Base-by-base conservation (phyloP, 768 basidiomycete genomes). In the Mrakia blollopis region DNA sequence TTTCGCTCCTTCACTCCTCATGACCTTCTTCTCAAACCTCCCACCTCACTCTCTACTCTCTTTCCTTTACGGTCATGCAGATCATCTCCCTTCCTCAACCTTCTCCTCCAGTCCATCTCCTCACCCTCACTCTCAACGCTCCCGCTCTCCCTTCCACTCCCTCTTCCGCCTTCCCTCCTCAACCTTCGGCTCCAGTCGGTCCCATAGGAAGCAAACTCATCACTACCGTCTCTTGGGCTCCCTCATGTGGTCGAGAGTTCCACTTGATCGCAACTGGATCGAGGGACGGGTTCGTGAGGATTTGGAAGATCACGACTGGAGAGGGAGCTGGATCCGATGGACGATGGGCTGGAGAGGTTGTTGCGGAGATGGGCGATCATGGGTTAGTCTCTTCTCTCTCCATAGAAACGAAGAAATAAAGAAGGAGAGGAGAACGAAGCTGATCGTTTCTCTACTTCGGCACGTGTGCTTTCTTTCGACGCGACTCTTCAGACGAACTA, bases 251-350 rank as follows among this genome's bases (percentile, higher is more conserved):
- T 9, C 87, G 97, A 37, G 92, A 92, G 0, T 96, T 94, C 83
- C 96, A 98, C 81, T 90, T 98, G 54, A 87, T 98, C 77, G 97
- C 96, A 2, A 92, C 93, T 0, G 97, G 94, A 23, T 86, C 89
- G 41, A 87, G 94, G 41, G 94, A 97, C 82, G 94, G 94, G 1
- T 87, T 88, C 63, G 94, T 98, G 18, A 85, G 93, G 78, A 92
- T 99, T 79, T 98, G 94, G 94, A 89, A 89, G 79, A 85, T 97
- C 39, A 79, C 91, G 92, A 8, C 86, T 86, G 1, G 75, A 18
- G 85, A 85, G 8, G 81, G 82, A 13, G 79, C 61, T 18, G 52
- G 85, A 23, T 83, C 81, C 0, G 37, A 84, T 0, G 84, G 85
- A 4, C 88, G 87, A n/a, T 98, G 96, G 96, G 88, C 86, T 2